These are phyloP conservation scores for Collybia sordida DNA, from an alignment of 768 basidiomycete species.

Conservation along the genomic window DNA sequence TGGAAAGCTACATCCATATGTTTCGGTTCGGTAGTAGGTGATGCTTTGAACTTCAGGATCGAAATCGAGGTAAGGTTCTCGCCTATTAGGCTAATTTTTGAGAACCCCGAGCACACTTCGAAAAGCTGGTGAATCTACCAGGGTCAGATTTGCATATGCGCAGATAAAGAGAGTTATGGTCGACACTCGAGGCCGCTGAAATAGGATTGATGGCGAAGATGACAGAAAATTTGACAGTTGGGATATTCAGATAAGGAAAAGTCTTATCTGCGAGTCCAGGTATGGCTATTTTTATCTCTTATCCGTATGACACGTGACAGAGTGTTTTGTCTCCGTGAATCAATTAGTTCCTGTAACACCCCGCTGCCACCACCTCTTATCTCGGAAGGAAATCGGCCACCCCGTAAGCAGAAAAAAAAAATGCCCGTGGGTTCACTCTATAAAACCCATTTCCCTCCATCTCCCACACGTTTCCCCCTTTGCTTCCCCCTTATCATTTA, in stretches of 20 bases:
- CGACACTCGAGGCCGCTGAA: too few relatives aligned
- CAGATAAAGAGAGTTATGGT: too few relatives aligned
- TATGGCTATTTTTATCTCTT: background rate
- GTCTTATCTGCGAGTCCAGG: background rate
- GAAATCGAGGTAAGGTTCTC: background rate
- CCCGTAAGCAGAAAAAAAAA: background rate
- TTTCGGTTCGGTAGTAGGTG: too few relatives aligned
- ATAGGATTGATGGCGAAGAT: too few relatives aligned
- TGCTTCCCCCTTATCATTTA: too few relatives aligned
- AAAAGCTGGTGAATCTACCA: too few relatives aligned
- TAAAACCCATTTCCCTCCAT: too few relatives aligned
- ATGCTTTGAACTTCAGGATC: background rate
- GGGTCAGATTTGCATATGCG: background rate
- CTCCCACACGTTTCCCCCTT: background rate
- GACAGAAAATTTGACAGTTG: too few relatives aligned
- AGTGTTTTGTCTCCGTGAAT: too few relatives aligned
- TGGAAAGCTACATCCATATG: too few relatives aligned
- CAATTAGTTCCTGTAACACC: too few relatives aligned
- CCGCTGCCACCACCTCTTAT: slow-evolving; percentile 11
- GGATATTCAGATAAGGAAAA: background rate
- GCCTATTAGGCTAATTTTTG: background rate
- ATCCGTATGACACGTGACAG: slow-evolving; percentile 9
- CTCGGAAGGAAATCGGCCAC: slow-evolving; percentile 16
- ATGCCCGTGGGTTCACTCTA: too few relatives aligned
- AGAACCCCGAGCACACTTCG: background rate